Evolutionary conservation across 495 filamentous ascomycete genomes (phyloP).

Genomic region (Thermochaetoides thermophila): DNA sequence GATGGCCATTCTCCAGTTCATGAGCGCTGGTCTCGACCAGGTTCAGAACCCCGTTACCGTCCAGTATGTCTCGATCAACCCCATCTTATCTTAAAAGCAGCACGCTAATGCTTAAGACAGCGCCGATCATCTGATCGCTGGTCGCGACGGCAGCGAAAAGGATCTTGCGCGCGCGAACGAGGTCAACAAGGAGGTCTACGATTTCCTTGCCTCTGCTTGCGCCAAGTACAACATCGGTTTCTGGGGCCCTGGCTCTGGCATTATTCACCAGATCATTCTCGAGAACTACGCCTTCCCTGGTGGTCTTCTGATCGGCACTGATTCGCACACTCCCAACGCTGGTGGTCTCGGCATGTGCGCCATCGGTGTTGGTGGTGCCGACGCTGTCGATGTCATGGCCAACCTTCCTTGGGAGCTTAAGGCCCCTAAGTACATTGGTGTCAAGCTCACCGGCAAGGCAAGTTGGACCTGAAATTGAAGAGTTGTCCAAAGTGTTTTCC

Average conservation of each 20-base stretch:
- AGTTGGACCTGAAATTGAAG: no score
- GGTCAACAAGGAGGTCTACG: constrained; percentile 99
- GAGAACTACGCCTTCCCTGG: constrained; percentile 98
- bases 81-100: no score
- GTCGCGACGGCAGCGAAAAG: constrained; percentile 84
- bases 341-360: constrained; percentile 93
- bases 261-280: constrained; percentile 97
- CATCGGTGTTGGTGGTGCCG: constrained; percentile 91
- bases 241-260: constrained; percentile 97
- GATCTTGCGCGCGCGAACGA: constrained; percentile 81
- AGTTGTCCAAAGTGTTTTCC: no score
- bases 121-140: constrained; percentile 98
- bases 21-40: constrained; percentile 90
- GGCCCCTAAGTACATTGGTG: constrained; percentile 93
- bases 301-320: constrained; percentile 90
- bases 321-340: constrained; percentile 78
- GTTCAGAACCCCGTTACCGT: constrained; percentile 93
- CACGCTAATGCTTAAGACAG: no score
- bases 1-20: constrained; percentile 99
- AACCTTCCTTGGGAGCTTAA: constrained; percentile 97
- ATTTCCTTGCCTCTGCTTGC: constrained; percentile 87
- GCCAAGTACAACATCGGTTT: constrained; percentile 99
- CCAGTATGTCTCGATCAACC: no score
- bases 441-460: constrained; percentile 81
- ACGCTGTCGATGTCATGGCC: constrained; percentile 98